These are phyloP conservation scores for Xylaria castorea DNA, from an alignment of 495 filamentous ascomycete genomes.

Conservation along the genomic window DNA sequence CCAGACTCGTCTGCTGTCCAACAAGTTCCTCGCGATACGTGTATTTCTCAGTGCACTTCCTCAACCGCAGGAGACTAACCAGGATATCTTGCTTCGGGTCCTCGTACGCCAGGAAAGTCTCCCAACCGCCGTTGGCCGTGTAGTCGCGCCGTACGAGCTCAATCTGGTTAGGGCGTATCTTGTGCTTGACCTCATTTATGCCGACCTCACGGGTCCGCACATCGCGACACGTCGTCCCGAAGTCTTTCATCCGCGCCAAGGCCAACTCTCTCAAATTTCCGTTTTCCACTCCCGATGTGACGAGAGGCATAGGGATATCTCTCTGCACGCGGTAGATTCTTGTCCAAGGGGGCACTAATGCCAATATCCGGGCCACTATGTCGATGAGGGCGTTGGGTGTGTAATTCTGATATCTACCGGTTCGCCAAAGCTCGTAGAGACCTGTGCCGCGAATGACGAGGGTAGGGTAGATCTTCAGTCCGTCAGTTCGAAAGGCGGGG, in stretches of 20 bases:
- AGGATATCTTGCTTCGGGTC: slow-evolving; percentile 98
- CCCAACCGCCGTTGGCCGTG: slow-evolving; percentile 93
- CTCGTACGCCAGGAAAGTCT: slow-evolving; percentile 97
- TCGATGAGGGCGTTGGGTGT: slow-evolving; percentile 96
- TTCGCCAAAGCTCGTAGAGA: slow-evolving; percentile 96
- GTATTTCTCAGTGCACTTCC: slow-evolving; percentile 87
- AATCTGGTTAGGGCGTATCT: slow-evolving; percentile 94
- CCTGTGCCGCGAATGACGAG: slow-evolving; percentile 97
- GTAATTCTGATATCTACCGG: slow-evolving; percentile 97
- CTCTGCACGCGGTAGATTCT: slow-evolving; percentile 98
- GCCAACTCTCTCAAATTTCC: slow-evolving; percentile 95
- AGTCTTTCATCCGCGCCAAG: slow-evolving; percentile 95
- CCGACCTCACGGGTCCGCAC: slow-evolving; percentile 98
- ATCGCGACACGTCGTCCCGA: slow-evolving; percentile 95
- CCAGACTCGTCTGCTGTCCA: slow-evolving; percentile 86
- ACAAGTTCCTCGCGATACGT: slow-evolving; percentile 90
- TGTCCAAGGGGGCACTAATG: slow-evolving; percentile 95
- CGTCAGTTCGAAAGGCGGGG: slow-evolving; percentile 95
- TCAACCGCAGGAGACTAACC: slow-evolving; percentile 86
- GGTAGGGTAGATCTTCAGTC: slow-evolving; percentile 97
- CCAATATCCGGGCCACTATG: slow-evolving; percentile 91
- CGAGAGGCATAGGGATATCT: slow-evolving; percentile 98
- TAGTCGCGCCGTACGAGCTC: slow-evolving; percentile 98
- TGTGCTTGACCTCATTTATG: slow-evolving; percentile 98
- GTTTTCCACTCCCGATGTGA: slow-evolving; percentile 96